Conservation (phyloP, 164 flowering plant species). For the Vitis rupestris region DNA sequence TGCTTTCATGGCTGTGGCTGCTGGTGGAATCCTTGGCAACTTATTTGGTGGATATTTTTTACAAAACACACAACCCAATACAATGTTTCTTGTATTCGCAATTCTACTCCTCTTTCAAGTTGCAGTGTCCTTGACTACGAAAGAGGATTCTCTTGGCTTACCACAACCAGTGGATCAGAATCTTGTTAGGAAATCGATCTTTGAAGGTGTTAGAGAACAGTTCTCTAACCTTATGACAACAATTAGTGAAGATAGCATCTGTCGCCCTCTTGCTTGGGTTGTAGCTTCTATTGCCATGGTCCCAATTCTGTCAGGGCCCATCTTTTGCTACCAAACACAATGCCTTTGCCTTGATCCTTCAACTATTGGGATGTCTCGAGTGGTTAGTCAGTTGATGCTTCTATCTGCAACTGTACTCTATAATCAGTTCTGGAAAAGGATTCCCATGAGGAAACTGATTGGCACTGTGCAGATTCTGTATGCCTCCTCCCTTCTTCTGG, state of each 20-base stretch:
- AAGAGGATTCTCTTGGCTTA: conserved; percentile 62
- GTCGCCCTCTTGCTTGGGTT: conserved; percentile 66
- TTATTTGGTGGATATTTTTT: conserved; percentile 67
- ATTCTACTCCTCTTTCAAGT: conserved; percentile 58
- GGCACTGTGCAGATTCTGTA: conserved; percentile 51
- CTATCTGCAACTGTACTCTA: conserved; percentile 56
- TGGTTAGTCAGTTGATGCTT: conserved; percentile 69
- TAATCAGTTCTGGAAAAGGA: conserved; percentile 50
- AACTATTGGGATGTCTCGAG: conserved; percentile 76
- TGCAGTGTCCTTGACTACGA: conserved; percentile 40
- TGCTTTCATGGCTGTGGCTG: conserved; percentile 76
- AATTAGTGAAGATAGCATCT: conserved; percentile 45
- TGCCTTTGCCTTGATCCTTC: conserved; percentile 67
- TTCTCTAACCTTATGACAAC: conserved; percentile 47
- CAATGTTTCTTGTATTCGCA: conserved; percentile 57
- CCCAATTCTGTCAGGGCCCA: conserved; percentile 76
- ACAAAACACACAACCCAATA: conserved; percentile 41
- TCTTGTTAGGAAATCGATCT: conserved; percentile 27
- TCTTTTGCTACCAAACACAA: conserved; percentile 88
- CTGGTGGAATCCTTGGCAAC: conserved; percentile 81
- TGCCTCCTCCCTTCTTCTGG: conserved; percentile 69
- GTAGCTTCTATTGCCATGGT: conserved; percentile 69
- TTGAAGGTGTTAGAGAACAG: conserved; percentile 41
- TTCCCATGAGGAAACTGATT: conserved; percentile 63
- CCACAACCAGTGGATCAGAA: conserved; percentile 22